A percentile compares a stretch with the other conserved stretches of the same genome.
Evolutionary conservation across 768 basidiomycete genomes (phyloP).

Genomic region (Ephemerocybe angulata): DNA sequence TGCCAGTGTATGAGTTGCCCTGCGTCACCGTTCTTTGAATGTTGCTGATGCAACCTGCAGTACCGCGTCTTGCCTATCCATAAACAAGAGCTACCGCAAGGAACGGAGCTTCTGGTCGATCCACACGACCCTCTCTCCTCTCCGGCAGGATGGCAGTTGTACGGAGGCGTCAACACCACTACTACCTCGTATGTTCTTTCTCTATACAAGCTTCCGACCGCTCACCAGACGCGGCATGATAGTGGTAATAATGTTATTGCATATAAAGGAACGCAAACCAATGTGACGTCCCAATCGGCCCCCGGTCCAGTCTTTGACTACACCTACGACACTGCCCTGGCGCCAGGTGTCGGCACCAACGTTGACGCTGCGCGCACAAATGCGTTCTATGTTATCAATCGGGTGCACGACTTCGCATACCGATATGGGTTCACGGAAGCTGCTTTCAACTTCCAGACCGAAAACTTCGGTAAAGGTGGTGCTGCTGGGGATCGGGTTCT

Average conservation of each 20-base stretch:
- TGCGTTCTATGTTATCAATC: slow-evolving; percentile 46
- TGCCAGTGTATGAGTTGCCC: slow-evolving; percentile 39
- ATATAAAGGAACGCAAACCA: slow-evolving; percentile 21
- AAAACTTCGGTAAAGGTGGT: slow-evolving; percentile 58
- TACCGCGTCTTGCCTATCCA: too few species aligned
- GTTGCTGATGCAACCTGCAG: too few species aligned
- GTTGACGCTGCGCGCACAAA: slow-evolving; percentile 40
- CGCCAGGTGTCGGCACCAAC: slow-evolving; percentile 29
- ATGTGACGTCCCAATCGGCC: slow-evolving; percentile 33
- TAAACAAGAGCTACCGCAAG: too few species aligned
- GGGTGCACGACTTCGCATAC: slow-evolving; percentile 11
- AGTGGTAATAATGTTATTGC: slow-evolving; percentile 28
- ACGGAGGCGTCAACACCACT: slow-evolving; percentile 14
- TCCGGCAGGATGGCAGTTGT: slow-evolving; percentile 40
- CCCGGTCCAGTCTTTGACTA: slow-evolving; percentile 30
- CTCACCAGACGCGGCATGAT: too few species aligned
- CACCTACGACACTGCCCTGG: slow-evolving; percentile 18
- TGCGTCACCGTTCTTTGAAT: too few species aligned
- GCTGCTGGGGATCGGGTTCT: slow-evolving; percentile 50
- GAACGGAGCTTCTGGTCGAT: too few species aligned
- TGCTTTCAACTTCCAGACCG: slow-evolving; percentile 48
- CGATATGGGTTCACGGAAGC: slow-evolving; percentile 14
- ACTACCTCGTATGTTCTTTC: slow-evolving; percentile 11
- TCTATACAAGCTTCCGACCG: too few species aligned
- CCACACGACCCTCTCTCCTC: too few species aligned